Evolutionary conservation across 2,329 filamentous ascomycete species (phyloP).

Genomic region (Aspergillus tubingensis): DNA sequence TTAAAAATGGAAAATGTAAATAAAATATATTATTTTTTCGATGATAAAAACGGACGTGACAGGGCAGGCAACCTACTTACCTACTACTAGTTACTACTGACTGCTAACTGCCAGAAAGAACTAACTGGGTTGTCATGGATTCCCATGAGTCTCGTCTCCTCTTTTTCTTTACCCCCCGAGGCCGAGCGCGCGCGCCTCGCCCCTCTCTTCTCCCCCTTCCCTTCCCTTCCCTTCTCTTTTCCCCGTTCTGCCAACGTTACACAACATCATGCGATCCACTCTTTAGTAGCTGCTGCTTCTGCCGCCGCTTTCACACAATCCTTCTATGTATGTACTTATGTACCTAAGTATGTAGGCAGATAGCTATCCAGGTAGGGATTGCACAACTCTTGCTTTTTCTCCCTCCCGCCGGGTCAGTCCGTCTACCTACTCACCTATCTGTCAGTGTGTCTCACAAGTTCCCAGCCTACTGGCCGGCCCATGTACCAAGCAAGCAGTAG

Average conservation of each 20-base stretch:
- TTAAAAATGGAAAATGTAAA: too few relatives aligned
- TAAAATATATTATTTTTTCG: background rate
- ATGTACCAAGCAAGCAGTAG: too few relatives aligned
- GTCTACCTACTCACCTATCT: too few relatives aligned
- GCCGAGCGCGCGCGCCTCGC: background rate
- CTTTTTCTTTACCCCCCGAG: background rate
- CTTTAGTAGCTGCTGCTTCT: constrained; percentile 7
- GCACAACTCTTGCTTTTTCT: too few relatives aligned
- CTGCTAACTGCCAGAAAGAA: too few relatives aligned
- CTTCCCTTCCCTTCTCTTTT: background rate
- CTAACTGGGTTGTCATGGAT: background rate
- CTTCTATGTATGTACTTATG: background rate
- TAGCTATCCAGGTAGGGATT: background rate
- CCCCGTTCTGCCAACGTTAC: constrained; percentile 11
- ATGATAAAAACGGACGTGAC: background rate
- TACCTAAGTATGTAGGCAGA: background rate
- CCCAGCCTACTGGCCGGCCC: too few relatives aligned
- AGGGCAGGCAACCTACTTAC: too few relatives aligned
- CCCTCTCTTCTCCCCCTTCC: background rate
- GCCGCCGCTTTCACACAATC: background rate
- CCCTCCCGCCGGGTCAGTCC: too few relatives aligned
- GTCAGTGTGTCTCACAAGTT: too few relatives aligned
- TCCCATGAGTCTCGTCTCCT: background rate
- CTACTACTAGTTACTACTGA: too few relatives aligned
- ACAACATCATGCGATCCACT: constrained; percentile 20